Evolutionary conservation across 106 monocot genomes (phyloP), one percentile per base, ranked within the genome.

Genomic region (Acanthochlamys bracteata): DNA sequence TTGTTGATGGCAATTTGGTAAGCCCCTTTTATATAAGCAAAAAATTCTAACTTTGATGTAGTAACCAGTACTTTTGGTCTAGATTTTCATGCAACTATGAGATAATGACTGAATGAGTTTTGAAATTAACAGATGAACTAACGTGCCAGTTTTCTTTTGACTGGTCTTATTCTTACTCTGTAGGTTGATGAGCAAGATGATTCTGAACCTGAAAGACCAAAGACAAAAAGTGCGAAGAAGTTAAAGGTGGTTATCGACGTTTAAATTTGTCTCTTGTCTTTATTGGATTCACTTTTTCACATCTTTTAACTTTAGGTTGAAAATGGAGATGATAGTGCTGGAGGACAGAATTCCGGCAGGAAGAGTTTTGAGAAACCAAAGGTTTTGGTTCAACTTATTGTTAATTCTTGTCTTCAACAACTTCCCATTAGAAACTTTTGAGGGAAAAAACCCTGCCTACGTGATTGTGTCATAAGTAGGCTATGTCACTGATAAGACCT

Each of bases 221-320:
- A 79, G 33, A 51, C 41, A 20, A 53, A 24, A 55, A 70, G 42
- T 24, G 15, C 69, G n/a, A 79, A 74, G 66, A 79, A 79, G 65
- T 15, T 39, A 25, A 79, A 79, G 74, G 79, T 67, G 41, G 33
- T n/a, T 10, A 7, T 19, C 19, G 16, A 54, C 16, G 16, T 16
- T 54, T 10, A 11, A 54, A 6, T 19, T 11, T 63, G 13, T 19
- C 7, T 45, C 24, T 68, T 42, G 8, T 41, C 3, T 53, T 41
- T 59, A 39, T 20, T 65, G 7, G 43, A 13, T 45, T 7, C 43
- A 53, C 8, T 45, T 55, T n/a, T n/a, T n/a, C n/a, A n/a, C n/a
- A n/a, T n/a, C n/a, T n/a, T n/a, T n/a, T n/a, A n/a, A n/a, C n/a
- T 61, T 57, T 20, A 84, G 83, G 15, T 56, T 33, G 17, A 20